Evolutionary conservation across 2,329 filamentous ascomycete species (phyloP).

Genomic region (Sporothrix brunneoviolacea): DNA sequence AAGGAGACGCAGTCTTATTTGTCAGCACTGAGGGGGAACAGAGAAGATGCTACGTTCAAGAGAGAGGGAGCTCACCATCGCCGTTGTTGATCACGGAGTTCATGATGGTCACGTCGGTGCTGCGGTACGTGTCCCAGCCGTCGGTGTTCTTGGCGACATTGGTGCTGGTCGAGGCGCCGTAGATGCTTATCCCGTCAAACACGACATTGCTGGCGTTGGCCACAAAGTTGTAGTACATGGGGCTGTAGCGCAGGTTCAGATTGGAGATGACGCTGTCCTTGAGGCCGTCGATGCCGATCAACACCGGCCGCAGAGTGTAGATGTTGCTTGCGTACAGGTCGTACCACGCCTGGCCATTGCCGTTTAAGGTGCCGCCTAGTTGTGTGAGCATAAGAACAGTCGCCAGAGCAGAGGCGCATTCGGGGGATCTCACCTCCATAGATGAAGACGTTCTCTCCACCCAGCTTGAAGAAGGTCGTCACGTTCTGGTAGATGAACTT

Average conservation of each 20-base stretch:
- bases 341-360: slow-evolving; percentile 60
- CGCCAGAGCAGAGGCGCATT: background rate
- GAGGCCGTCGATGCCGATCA: slow-evolving; percentile 54
- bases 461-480: slow-evolving; percentile 60
- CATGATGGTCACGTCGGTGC: slow-evolving; percentile 53
- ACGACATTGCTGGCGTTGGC: slow-evolving; percentile 55
- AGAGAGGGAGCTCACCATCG: slow-evolving; percentile 38
- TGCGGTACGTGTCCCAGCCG: slow-evolving; percentile 56
- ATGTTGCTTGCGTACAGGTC: slow-evolving; percentile 52
- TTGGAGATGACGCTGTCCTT: slow-evolving; percentile 49
- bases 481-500: slow-evolving; percentile 57
- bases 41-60: background rate
- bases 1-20: slow-evolving; percentile 51
- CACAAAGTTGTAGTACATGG: slow-evolving; percentile 53
- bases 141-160: slow-evolving; percentile 60
- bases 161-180: slow-evolving; percentile 43
- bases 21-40: background rate
- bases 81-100: slow-evolving; percentile 59
- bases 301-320: slow-evolving; percentile 52
- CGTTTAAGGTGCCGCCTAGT: slow-evolving; percentile 40
- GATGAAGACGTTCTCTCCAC: slow-evolving; percentile 59
- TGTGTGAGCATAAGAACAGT: slow-evolving; percentile 5
- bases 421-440: slow-evolving; percentile 57
- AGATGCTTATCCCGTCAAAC: slow-evolving; percentile 55
- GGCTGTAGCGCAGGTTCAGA: slow-evolving; percentile 50